Conservation (phyloP, 345 rosid genomes). For the Pseudoturritis turrita region DNA sequence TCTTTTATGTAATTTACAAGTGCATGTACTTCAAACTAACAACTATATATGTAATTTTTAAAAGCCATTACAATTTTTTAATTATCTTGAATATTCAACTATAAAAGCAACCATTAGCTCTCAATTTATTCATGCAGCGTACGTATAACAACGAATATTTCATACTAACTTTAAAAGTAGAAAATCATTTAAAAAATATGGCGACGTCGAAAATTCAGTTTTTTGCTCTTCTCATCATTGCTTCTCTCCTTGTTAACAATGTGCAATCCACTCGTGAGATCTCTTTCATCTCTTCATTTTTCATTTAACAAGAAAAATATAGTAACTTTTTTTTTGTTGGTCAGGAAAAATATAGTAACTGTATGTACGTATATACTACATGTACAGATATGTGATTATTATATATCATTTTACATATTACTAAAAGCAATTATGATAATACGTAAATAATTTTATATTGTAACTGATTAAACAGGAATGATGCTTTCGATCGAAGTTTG, state of each 20-base stretch:
- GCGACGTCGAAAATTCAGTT: background rate
- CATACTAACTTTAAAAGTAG: background rate
- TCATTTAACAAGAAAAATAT: too few species aligned
- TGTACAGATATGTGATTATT: too few species aligned
- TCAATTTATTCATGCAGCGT: background rate
- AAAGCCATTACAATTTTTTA: background rate
- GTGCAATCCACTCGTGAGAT: background rate
- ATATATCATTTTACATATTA: too few species aligned
- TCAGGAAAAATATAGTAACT: too few species aligned
- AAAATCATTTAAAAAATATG: background rate
- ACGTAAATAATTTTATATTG: too few species aligned
- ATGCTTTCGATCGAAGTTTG: too few species aligned
- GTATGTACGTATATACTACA: too few species aligned
- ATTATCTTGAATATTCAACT: background rate
- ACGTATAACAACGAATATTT: background rate
- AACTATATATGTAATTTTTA: background rate
- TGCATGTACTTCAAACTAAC: background rate
- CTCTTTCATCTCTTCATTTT: background rate
- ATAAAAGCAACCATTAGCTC: background rate
- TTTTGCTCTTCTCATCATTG: background rate
- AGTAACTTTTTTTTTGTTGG: too few species aligned
- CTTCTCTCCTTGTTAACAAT: background rate
- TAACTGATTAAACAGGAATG: too few species aligned
- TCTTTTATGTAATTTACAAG: too few species aligned
- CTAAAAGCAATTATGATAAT: too few species aligned